phyloP scores from a whole-genome alignment of 441 rosid species.

The Populus tomentosa region DNA sequence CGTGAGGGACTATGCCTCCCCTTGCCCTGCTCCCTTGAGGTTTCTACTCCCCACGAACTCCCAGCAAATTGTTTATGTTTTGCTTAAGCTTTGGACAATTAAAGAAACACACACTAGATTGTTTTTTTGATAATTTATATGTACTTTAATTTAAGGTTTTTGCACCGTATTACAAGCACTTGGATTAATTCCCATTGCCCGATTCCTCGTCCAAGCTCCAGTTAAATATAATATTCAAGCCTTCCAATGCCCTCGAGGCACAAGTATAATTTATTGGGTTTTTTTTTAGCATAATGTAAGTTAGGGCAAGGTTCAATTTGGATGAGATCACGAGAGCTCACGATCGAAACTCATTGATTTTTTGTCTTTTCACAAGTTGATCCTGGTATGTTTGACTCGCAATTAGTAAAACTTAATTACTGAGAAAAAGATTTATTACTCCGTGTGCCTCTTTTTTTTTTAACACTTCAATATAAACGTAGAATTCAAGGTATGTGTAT shows the following conservation, averaged over 20 bases:
- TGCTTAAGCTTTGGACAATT: neutral
- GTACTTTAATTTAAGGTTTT: conserved; percentile 11
- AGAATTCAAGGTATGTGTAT: no score
- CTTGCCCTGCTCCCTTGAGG: conserved; percentile 34
- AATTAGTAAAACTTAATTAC: neutral
- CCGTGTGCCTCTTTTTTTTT: no score
- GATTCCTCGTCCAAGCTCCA: neutral
- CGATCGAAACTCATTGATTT: neutral
- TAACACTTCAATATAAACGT: no score
- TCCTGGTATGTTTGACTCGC: neutral
- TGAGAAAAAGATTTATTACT: neutral
- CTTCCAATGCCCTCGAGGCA: neutral
- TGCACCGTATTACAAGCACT: conserved; percentile 30
- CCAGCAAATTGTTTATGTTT: neutral
- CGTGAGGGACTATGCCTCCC: conserved; percentile 30
- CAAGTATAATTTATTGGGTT: neutral
- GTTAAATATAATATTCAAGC: neutral
- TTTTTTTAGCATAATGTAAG: neutral
- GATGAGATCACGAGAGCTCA: neutral
- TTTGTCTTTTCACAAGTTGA: neutral
- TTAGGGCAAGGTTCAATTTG: neutral
- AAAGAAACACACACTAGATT: neutral
- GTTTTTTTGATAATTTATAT: neutral
- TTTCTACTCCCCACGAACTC: conserved; percentile 35
- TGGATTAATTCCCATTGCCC: conserved; percentile 34